Evolutionary conservation across 2,329 filamentous ascomycete genomes (phyloP), one percentile per base, ranked within the genome.

Genomic region (Venturia effusa): DNA sequence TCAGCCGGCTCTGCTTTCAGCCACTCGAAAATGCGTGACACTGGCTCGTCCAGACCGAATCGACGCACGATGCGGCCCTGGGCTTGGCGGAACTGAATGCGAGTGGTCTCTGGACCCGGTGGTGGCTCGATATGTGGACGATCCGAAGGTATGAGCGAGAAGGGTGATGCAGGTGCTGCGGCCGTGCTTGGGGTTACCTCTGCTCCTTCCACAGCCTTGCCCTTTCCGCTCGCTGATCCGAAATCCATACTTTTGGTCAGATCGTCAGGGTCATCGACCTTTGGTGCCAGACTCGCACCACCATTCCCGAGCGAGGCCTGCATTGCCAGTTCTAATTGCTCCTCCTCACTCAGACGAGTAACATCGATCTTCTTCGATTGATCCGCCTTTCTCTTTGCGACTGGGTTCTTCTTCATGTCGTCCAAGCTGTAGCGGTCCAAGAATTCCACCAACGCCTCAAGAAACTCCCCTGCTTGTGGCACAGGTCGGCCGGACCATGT

Each of bases 401-500:
- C 91, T 0, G 94, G 94, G 71, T 99, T 99, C 78, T 95, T 96
- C 73, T 88, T 93, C 71, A 90, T 88, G 55, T 85, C 84, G 37
- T 89, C 90, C 61, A 99, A 80, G 72, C 92, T 97, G 78, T 97
- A 99, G 30, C 94, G 86, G 72, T 97, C 94, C n/a, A 99, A 83
- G 70, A 99, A 99, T 75, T 97, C 93, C 71, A 91, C 89, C 1
- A 99, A 81, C 72, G 97, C 90, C 71, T 92, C 90, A 66, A 96
- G 84, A 69, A 99, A 97, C 17, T 97, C 92, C 11, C 83, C 74
- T 0, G 91, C 78, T 45, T 82, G 83, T 0, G 92, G 87, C 63
- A 92, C 89, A 1, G 92, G 90, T 10, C 84, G 82, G 1, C 93
- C 92, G 17, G 89, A 92, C 93, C 94, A 97, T 1, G 92, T 84